A percentile compares a stretch with the other conserved stretches of the same genome.
These are phyloP conservation scores for Talaromyces stipitatus DNA, from an alignment of 495 filamentous ascomycete genomes.

Conservation along the genomic window DNA sequence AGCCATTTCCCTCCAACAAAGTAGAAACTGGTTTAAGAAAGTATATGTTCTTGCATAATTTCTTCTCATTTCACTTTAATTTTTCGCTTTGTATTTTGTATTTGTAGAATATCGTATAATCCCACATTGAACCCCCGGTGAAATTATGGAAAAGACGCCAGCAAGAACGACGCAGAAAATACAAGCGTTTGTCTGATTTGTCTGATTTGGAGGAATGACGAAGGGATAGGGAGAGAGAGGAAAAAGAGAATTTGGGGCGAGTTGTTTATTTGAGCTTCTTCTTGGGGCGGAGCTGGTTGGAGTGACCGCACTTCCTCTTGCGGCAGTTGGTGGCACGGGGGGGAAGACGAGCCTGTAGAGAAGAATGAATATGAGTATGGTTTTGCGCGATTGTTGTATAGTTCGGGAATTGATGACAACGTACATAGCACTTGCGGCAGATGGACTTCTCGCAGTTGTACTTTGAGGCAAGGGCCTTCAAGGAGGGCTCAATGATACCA, in stretches of 20 bases:
- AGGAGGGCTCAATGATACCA: slow-evolving; percentile 98
- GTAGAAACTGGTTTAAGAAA: neutral
- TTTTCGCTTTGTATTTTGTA: neutral
- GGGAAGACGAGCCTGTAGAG: slow-evolving; percentile 77
- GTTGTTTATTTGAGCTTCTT: slow-evolving; percentile 97
- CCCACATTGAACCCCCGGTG: neutral
- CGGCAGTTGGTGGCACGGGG: slow-evolving; percentile 99
- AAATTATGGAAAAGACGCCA: slow-evolving; percentile 4
- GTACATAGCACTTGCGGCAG: slow-evolving; percentile 99
- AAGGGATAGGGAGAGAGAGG: neutral
- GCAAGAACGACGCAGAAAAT: slow-evolving; percentile 2
- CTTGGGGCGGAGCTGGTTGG: slow-evolving; percentile 99
- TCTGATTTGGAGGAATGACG: slow-evolving; percentile 1
- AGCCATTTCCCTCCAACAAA: neutral
- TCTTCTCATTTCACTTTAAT: neutral
- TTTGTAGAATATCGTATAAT: neutral
- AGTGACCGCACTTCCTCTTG: slow-evolving; percentile 99
- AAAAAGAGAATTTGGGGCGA: neutral
- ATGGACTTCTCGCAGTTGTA: slow-evolving; percentile 99
- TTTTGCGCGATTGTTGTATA: neutral
- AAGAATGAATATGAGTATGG: slow-evolving; percentile 7
- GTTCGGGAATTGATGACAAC: slow-evolving; percentile 23
- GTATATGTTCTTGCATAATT: neutral
- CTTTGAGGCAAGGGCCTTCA: slow-evolving; percentile 96
- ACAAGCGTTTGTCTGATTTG: slow-evolving; percentile 4